Percentiles rank a stretch among this genome's conserved stretches.
Conservation (phyloP, 1,284 basidiomycete species). For the Albatrellus sp. region DNA sequence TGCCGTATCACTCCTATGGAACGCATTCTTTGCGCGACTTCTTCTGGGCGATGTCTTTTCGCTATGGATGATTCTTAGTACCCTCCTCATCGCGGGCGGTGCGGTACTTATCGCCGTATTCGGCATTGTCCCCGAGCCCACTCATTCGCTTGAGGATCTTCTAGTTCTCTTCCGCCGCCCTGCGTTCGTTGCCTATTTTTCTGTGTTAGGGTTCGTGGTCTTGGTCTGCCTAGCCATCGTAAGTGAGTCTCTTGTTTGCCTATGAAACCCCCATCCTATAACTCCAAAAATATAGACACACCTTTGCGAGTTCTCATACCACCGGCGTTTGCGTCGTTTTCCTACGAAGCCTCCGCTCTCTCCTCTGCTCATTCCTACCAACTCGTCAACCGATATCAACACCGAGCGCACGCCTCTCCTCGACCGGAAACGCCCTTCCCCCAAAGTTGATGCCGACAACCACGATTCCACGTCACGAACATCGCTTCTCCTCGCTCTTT, state of each 20-base stretch:
- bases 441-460: conserved; percentile 14
- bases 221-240: conserved; percentile 53
- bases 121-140: conserved; percentile 85
- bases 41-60: conserved; percentile 84
- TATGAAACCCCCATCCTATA: background rate
- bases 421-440: conserved; percentile 27
- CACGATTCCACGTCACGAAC: conserved; percentile 29
- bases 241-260: conserved; percentile 21
- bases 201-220: conserved; percentile 54
- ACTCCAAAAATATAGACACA: conserved; percentile 33
- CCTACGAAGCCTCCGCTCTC: conserved; percentile 20
- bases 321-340: conserved; percentile 18
- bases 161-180: conserved; percentile 69
- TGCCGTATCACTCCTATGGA: conserved; percentile 89
- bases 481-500: conserved; percentile 65
- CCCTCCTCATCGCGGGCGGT: conserved; percentile 78
- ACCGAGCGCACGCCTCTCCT: conserved; percentile 52
- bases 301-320: conserved; percentile 36
- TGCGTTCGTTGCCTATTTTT: conserved; percentile 76
- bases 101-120: conserved; percentile 87
- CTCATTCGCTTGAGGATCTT: conserved; percentile 83
- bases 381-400: conserved; percentile 24
- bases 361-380: conserved; percentile 19
- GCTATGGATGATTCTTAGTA: conserved; percentile 75
- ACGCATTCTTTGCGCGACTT: conserved; percentile 83